A percentile compares a stretch with the other conserved stretches of the same genome.
These are phyloP conservation scores for Pyrus bretschneideri DNA, from an alignment of 306 rosid species.

Conservation along the genomic window DNA sequence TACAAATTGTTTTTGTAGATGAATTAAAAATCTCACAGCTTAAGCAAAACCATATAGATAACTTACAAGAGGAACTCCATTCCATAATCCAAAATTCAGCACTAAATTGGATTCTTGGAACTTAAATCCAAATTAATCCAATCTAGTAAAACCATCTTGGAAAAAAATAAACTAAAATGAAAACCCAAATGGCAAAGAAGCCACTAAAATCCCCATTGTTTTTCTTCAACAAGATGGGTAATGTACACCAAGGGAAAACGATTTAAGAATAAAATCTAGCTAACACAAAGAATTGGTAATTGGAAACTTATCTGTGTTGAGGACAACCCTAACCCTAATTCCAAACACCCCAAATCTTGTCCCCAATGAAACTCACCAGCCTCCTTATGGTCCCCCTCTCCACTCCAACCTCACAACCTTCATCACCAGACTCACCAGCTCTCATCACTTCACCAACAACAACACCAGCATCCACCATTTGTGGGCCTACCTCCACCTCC, in stretches of 20 bases:
- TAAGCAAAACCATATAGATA: neutral
- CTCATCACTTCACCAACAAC: neutral
- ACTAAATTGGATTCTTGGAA: neutral
- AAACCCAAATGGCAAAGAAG: neutral
- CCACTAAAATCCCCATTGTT: neutral
- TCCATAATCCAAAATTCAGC: constrained; percentile 1
- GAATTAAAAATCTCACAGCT: neutral
- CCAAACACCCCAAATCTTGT: constrained; percentile 28
- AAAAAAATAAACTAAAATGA: neutral
- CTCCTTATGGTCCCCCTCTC: constrained; percentile 21
- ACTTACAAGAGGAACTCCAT: neutral
- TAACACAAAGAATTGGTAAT: neutral
- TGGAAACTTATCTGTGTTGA: constrained; percentile 1
- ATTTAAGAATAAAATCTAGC: neutral
- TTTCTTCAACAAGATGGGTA: constrained; percentile 4
- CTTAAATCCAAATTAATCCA: neutral
- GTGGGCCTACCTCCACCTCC: neutral
- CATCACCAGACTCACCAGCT: neutral
- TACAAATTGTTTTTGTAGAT: neutral
- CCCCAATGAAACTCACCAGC: constrained; percentile 24
- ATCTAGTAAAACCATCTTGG: neutral
- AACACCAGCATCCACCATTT: neutral
- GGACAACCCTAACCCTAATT: constrained; percentile 5
- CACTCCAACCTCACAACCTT: constrained; percentile 6
- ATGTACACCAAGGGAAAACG: neutral